Evolutionary conservation across 179 eudicot species (phyloP).

Genomic region (Camellia oleifera): DNA sequence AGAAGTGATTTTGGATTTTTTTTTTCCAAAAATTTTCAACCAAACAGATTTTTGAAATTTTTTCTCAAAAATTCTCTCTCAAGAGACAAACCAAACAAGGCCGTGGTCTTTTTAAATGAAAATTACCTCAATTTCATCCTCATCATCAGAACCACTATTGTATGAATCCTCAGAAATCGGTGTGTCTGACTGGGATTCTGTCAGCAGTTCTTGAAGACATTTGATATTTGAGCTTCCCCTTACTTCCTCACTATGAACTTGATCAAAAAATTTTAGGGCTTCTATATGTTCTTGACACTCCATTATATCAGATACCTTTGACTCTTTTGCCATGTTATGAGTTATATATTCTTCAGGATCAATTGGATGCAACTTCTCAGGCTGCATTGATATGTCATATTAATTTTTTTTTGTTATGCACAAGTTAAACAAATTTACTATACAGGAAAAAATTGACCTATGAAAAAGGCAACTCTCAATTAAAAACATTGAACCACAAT

Average conservation of each 20-base stretch:
- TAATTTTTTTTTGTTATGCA: not conserved
- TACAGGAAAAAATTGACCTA: not conserved
- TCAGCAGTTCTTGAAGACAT: conserved; percentile 39
- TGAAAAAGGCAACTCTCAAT: not conserved
- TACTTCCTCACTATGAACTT: not conserved
- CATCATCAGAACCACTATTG: conserved; percentile 21
- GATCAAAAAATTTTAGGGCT: conserved; percentile 15
- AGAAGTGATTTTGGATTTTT: too few relatives aligned
- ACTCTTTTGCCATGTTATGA: conserved; percentile 15
- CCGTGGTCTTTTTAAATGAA: not conserved
- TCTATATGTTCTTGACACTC: conserved; percentile 6
- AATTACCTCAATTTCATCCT: conserved; percentile 31
- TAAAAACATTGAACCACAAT: too few relatives aligned
- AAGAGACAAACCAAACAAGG: too few relatives aligned
- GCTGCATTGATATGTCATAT: conserved; percentile 17
- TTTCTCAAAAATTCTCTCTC: too few relatives aligned
- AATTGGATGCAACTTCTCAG: conserved; percentile 35
- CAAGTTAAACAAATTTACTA: not conserved
- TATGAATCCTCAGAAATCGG: conserved; percentile 24
- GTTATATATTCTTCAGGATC: conserved; percentile 16
- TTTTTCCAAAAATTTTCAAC: too few relatives aligned
- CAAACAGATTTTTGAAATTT: too few relatives aligned
- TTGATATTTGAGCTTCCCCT: conserved; percentile 21
- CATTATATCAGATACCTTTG: conserved; percentile 8
- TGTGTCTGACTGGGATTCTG: conserved; percentile 39